These are phyloP conservation scores for Oidiodendron maius DNA, from an alignment of 495 filamentous ascomycete genomes.

Conservation along the genomic window DNA sequence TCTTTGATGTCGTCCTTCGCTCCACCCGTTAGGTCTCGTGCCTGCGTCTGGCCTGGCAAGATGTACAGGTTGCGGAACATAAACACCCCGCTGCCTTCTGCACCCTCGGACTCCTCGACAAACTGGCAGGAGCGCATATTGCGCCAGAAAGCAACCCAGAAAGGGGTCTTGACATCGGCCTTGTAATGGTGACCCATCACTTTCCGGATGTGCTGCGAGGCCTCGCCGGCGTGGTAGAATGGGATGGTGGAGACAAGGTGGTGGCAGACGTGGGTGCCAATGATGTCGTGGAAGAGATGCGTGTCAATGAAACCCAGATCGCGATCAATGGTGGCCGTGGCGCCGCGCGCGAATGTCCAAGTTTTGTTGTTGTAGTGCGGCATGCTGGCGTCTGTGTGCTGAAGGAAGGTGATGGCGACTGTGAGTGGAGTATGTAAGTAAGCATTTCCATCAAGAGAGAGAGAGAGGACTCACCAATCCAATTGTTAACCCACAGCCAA, in stretches of 20 bases:
- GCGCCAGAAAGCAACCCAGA: constrained; percentile 39
- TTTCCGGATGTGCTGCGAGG: constrained; percentile 57
- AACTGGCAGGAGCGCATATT: constrained; percentile 47
- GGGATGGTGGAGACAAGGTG: constrained; percentile 63
- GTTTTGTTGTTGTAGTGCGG: constrained; percentile 56
- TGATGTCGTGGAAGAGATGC: constrained; percentile 66
- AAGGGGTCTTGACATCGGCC: constrained; percentile 40
- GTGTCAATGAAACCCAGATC: constrained; percentile 66
- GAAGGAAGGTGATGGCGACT: constrained; percentile 64
- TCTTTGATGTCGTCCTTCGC: constrained; percentile 11
- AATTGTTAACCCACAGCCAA: constrained; percentile 58
- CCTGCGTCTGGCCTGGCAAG: constrained; percentile 9
- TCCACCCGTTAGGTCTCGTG: constrained; percentile 5
- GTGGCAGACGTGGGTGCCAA: constrained; percentile 67
- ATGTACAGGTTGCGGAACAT: constrained; percentile 44
- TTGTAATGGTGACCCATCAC: constrained; percentile 61
- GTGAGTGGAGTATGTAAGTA: constrained; percentile 7
- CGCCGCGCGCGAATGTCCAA: constrained; percentile 64
- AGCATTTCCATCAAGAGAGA: constrained; percentile 3
- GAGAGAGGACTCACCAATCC: constrained; percentile 38
- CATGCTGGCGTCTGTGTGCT: constrained; percentile 62
- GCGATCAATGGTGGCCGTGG: constrained; percentile 63
- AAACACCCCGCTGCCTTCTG: constrained; percentile 41
- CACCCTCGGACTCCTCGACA: constrained; percentile 36
- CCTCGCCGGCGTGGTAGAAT: constrained; percentile 68